Base-by-base conservation (phyloP, 768 basidiomycete species). In the Leccinum longicurvipes region DNA sequence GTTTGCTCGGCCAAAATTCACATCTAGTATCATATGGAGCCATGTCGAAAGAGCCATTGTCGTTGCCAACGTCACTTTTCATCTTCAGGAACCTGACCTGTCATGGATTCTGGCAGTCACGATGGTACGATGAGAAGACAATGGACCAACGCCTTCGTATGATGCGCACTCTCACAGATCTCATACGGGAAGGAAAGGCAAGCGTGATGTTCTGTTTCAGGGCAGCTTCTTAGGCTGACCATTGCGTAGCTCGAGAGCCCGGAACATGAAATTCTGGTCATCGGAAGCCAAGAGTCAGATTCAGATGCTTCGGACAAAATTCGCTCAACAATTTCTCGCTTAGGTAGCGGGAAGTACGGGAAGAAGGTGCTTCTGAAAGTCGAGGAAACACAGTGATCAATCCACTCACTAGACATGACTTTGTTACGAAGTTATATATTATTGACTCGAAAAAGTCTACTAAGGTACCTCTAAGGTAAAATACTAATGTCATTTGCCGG, bases 21-120 rank as follows among this genome's bases (percentile, higher is more conserved):
- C 87, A 89, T 59, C 77, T 93, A 12, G 85, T 93, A 8, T 91
- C 93, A 0, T 95, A 94, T 53, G 93, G 93, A 27, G 91, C 89
- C 6, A 94, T 95, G 92, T 88, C 92, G 1, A 92, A 88, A 66
- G 79, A 86, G 51, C 90, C 92, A 0, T 70, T 95, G 17, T 79
- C 83, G 1, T 67, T 95, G 21, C 88, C 93, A 1, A 86, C 89
- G 0, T 87, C 88, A 0, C 74, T 85, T 21, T 86, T 91, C 72
- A 92, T 95, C 57, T 95, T 95, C 77, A 91, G 85, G 60, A 88
- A 91, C 67, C 74, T 94, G 60, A 86, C 79, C 0, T 77, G 79
- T 23, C 86, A 82, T 49, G 92, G 90, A 6, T 91, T 86, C 69
- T 92, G 90, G 89, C 86, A 89, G 67, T 82, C 75, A 50, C 77